A percentile compares a stretch with the other conserved stretches of the same genome.
Conservation (phyloP, 2,329 filamentous ascomycete genomes). For the Dendrostoma leiphaemia region DNA sequence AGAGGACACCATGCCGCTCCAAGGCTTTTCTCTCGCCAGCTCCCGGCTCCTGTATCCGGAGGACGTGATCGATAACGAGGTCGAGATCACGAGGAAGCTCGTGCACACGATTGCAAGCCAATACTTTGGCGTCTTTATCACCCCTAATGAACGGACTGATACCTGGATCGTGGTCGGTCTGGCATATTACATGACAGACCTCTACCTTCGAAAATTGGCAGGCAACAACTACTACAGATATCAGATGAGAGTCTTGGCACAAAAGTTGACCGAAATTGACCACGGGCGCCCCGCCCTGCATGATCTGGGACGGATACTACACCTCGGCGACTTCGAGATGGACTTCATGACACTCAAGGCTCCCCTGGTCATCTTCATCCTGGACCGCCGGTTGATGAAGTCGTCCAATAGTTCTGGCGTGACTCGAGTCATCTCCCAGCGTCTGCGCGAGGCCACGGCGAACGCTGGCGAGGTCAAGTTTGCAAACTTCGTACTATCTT, state of each 20-base stretch:
- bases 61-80: constrained; percentile 80
- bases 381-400: constrained; percentile 89
- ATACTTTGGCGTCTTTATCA: constrained; percentile 92
- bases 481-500: constrained; percentile 54
- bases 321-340: constrained; percentile 79
- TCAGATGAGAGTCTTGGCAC: constrained; percentile 80
- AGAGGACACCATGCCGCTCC: constrained; percentile 71
- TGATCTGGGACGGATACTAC: constrained; percentile 73
- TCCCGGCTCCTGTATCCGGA: constrained; percentile 81
- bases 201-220: constrained; percentile 85
- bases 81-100: constrained; percentile 75
- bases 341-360: constrained; percentile 92
- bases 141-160: constrained; percentile 77
- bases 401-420: constrained; percentile 81
- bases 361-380: constrained; percentile 85
- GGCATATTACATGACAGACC: constrained; percentile 91
- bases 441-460: constrained; percentile 84
- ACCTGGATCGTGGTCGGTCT: constrained; percentile 88
- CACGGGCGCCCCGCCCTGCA: constrained; percentile 78
- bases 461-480: constrained; percentile 84
- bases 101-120: constrained; percentile 85
- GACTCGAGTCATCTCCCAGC: constrained; percentile 78
- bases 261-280: constrained; percentile 79
- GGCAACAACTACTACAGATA: constrained; percentile 95
- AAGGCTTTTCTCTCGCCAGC: constrained; percentile 85